These are phyloP conservation scores for Helichrysum umbraculigerum DNA, from an alignment of 129 eudicot genomes.

Conservation along the genomic window DNA sequence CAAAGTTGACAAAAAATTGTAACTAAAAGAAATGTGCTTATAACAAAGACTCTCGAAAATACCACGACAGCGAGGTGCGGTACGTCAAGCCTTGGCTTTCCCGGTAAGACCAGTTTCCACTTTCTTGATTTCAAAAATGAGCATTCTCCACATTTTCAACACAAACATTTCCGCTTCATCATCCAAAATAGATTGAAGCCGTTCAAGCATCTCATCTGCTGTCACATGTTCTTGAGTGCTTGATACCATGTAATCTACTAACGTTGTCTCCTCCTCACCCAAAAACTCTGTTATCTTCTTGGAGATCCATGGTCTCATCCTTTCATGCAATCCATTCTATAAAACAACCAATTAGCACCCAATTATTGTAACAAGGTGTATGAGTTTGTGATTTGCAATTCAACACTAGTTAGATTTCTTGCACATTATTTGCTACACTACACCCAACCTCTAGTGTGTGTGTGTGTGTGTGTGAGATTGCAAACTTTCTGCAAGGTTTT, in stretches of 20 bases:
- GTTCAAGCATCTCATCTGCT: slow-evolving; percentile 78
- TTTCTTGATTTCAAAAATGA: slow-evolving; percentile 83
- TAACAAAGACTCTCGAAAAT: slow-evolving; percentile 7
- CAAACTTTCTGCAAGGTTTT: not conserved
- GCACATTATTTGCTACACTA: not conserved
- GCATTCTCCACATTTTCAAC: slow-evolving; percentile 99
- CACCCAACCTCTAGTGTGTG: not conserved
- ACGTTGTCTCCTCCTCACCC: slow-evolving; percentile 85
- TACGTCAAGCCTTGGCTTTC: slow-evolving; percentile 44
- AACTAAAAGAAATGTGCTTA: slow-evolving; percentile 17
- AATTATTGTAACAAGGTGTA: not conserved
- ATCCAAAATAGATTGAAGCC: slow-evolving; percentile 67
- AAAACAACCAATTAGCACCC: not conserved
- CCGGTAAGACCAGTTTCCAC: slow-evolving; percentile 83
- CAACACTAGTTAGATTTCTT: not conserved
- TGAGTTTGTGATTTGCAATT: not conserved
- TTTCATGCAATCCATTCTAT: slow-evolving; percentile 84
- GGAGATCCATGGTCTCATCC: slow-evolving; percentile 96
- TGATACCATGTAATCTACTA: slow-evolving; percentile 89
- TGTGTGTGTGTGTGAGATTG: not conserved
- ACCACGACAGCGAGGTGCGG: slow-evolving; percentile 6
- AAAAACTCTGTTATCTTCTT: slow-evolving; percentile 90
- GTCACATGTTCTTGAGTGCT: slow-evolving; percentile 85
- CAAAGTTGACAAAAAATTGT: slow-evolving; percentile 26
- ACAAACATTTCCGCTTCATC: slow-evolving; percentile 99